These are phyloP conservation scores for Tolypocladium nubicola DNA, from an alignment of 2,329 filamentous ascomycete genomes.

Conservation along the genomic window DNA sequence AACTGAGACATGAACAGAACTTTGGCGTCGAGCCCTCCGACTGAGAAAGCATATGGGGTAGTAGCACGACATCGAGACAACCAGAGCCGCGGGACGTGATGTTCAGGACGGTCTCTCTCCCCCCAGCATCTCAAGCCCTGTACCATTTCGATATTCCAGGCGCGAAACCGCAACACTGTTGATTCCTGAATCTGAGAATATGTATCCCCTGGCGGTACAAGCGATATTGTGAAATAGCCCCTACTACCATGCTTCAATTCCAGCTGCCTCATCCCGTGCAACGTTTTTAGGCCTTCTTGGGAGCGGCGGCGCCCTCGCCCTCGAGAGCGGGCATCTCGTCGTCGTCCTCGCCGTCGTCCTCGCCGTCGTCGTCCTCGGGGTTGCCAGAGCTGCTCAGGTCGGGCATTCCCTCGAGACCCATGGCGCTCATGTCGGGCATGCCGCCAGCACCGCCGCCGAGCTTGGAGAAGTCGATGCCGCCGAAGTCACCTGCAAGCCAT, in stretches of 20 bases:
- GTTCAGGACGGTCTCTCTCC: too few relatives aligned
- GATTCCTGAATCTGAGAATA: background rate
- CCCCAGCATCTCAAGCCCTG: background rate
- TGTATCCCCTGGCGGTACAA: background rate
- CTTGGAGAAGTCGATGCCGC: conserved; percentile 91
- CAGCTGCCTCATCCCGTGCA: background rate
- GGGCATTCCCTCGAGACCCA: conserved; percentile 42
- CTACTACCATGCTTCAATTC: background rate
- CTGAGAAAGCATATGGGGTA: background rate
- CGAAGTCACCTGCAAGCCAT: conserved; percentile 56
- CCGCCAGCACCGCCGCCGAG: conserved; percentile 50
- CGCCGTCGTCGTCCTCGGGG: conserved; percentile 34
- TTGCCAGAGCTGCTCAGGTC: conserved; percentile 11
- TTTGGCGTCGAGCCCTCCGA: background rate
- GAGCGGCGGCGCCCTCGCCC: conserved; percentile 31
- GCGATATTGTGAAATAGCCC: background rate
- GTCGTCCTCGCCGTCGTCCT: conserved; percentile 52
- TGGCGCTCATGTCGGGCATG: conserved; percentile 22
- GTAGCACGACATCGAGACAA: background rate
- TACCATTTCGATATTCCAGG: background rate
- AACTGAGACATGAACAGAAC: background rate
- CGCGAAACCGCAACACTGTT: background rate
- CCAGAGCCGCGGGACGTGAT: too few relatives aligned
- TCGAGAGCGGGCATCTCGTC: conserved; percentile 80
- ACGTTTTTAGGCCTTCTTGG: conserved; percentile 25